Conservation (phyloP, 2,329 filamentous ascomycete species). For the Fusarium papillatum region DNA sequence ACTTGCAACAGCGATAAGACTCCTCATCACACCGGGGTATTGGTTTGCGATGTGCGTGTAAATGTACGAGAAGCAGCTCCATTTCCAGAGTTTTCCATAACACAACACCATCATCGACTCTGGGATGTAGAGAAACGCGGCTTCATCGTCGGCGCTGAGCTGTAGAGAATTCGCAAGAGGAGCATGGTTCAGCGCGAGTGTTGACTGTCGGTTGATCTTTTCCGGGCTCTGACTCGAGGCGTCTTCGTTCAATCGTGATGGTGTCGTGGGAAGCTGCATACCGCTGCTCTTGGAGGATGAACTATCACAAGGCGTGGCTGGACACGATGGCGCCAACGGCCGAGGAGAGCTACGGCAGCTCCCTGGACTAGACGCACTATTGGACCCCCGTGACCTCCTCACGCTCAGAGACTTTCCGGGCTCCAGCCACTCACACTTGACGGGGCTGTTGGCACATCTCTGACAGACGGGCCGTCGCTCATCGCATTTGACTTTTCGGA, state of each 20-base stretch:
- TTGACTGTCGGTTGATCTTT: not conserved
- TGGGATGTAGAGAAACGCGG: slow-evolving; percentile 33
- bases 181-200: slow-evolving; percentile 23
- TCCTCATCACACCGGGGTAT: slow-evolving; percentile 39
- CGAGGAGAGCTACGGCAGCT: slow-evolving; percentile 5
- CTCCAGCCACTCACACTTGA: slow-evolving; percentile 40
- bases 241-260: not conserved
- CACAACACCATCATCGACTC: slow-evolving; percentile 31
- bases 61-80: slow-evolving; percentile 41
- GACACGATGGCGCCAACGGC: not conserved
- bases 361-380: not conserved
- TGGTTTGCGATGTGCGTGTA: slow-evolving; percentile 29
- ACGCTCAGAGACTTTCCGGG: slow-evolving; percentile 19
- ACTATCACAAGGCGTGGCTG: not conserved
- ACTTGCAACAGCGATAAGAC: slow-evolving; percentile 35
- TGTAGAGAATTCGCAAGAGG: slow-evolving; percentile 31
- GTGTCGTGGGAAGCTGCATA: slow-evolving; percentile 9
- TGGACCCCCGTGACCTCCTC: not conserved
- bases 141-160: slow-evolving; percentile 21
- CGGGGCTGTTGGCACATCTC: slow-evolving; percentile 31
- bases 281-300: not conserved
- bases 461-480: slow-evolving; percentile 33
- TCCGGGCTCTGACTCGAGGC: not conserved
- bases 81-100: slow-evolving; percentile 38
- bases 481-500: slow-evolving; percentile 42